phyloP scores from a whole-genome alignment of 805 yeast genomes.

The Torulaspora maleeae region DNA sequence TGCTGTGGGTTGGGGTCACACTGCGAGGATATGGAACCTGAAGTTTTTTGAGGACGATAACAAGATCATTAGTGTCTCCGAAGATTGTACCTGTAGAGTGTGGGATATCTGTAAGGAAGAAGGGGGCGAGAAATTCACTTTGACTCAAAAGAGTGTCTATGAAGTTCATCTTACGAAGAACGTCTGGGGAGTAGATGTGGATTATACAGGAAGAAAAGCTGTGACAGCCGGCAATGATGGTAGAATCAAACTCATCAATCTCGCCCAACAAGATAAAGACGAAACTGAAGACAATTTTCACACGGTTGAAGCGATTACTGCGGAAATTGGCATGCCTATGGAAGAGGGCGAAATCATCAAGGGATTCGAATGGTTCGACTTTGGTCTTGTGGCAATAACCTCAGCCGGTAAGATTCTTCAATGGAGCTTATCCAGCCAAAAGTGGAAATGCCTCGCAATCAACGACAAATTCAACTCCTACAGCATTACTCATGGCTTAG shows the following conservation, averaged over 20 bases:
- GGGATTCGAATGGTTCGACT: slow-evolving; percentile 48
- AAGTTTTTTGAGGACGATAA: slow-evolving; percentile 45
- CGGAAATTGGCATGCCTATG: slow-evolving; percentile 28
- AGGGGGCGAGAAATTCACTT: slow-evolving; percentile 3
- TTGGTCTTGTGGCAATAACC: slow-evolving; percentile 50
- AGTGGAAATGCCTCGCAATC: slow-evolving; percentile 31
- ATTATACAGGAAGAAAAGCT: slow-evolving; percentile 43
- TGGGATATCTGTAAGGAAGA: slow-evolving; percentile 51
- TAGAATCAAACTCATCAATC: slow-evolving; percentile 59
- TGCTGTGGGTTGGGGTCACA: slow-evolving; percentile 94
- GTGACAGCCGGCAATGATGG: slow-evolving; percentile 97
- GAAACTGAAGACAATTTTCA: slow-evolving; percentile 31
- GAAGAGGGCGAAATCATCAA: slow-evolving; percentile 54
- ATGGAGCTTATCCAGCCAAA: slow-evolving; percentile 9
- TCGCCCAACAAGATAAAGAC: slow-evolving; percentile 34
- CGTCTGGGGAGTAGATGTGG: slow-evolving; percentile 73
- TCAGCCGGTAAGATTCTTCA: slow-evolving; percentile 52
- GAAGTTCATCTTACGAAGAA: slow-evolving; percentile 82
- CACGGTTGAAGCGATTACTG: slow-evolving; percentile 36
- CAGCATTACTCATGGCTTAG: slow-evolving; percentile 42
- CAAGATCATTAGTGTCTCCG: slow-evolving; percentile 63
- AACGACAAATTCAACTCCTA: slow-evolving; percentile 36
- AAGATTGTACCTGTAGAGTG: slow-evolving; percentile 77
- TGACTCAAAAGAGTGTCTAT: slow-evolving; percentile 38
- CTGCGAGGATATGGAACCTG: slow-evolving; percentile 87